Evolutionary conservation across 2,329 filamentous ascomycete species (phyloP).

Genomic region (Cercospora citrullina): DNA sequence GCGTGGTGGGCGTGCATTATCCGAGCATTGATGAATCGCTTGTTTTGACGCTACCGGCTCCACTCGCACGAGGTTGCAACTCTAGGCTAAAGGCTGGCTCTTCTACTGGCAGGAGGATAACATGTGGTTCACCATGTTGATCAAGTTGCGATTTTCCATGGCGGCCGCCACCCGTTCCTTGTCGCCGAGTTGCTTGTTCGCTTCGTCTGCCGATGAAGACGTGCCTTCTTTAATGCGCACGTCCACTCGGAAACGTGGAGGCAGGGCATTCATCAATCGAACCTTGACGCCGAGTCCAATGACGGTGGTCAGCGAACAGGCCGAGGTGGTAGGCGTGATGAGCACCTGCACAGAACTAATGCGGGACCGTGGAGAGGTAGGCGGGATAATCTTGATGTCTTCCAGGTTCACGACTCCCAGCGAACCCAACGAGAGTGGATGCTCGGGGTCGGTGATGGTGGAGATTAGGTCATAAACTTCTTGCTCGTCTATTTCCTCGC

Average conservation of each 20-base stretch:
- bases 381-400: conserved; percentile 77
- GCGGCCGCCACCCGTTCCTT: conserved; percentile 96
- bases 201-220: conserved; percentile 91
- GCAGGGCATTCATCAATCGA: conserved; percentile 83
- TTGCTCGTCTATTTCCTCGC: conserved; percentile 91
- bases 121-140: conserved; percentile 90
- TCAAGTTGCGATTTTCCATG: conserved; percentile 87
- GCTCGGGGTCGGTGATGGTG: conserved; percentile 93
- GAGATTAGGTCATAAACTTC: conserved; percentile 97
- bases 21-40: neutral
- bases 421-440: conserved; percentile 89
- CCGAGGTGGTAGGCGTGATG: conserved; percentile 93
- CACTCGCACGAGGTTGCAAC: neutral
- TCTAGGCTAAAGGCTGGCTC: neutral
- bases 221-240: conserved; percentile 93
- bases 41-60: neutral
- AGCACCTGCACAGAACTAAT: conserved; percentile 78
- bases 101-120: conserved; percentile 51
- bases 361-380: conserved; percentile 62
- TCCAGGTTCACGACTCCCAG: conserved; percentile 94
- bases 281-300: conserved; percentile 93
- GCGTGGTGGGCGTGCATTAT: neutral
- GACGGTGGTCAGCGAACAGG: conserved; percentile 94
- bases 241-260: conserved; percentile 87
- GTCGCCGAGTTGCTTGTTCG: conserved; percentile 94